phyloP scores from a whole-genome alignment of 345 rosid species.

The Ceriops tagal region DNA sequence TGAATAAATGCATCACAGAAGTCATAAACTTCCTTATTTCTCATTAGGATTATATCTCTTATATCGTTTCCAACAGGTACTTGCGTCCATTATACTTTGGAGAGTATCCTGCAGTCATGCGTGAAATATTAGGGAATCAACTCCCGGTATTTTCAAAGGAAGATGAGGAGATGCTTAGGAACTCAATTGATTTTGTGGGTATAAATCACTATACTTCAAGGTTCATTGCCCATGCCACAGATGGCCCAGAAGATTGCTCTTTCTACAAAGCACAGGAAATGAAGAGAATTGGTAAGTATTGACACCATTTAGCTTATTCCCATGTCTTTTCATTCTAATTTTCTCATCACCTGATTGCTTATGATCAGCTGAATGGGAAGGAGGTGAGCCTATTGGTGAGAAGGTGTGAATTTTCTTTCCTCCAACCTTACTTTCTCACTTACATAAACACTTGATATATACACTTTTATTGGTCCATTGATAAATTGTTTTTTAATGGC shows the following conservation, averaged over 20 bases:
- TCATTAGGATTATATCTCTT: too few species aligned
- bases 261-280: constrained; percentile 59
- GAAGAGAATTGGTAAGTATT: constrained; percentile 56
- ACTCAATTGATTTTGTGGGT: constrained; percentile 75
- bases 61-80: constrained; percentile 41
- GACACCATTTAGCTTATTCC: neutral
- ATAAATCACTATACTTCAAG: constrained; percentile 86
- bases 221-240: constrained; percentile 53
- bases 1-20: too few species aligned
- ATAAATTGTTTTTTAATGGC: constrained; percentile 26
- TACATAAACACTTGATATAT: neutral
- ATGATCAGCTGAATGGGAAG: constrained; percentile 62
- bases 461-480: constrained; percentile 6
- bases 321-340: neutral
- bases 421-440: constrained; percentile 1
- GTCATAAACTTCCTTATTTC: too few species aligned
- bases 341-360: constrained; percentile 17
- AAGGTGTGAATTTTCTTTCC: constrained; percentile 39
- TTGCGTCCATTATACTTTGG: constrained; percentile 73
- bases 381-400: constrained; percentile 73
- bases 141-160: constrained; percentile 74
- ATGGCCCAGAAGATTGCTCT: constrained; percentile 37
- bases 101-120: constrained; percentile 80
- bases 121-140: constrained; percentile 47
- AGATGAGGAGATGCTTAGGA: constrained; percentile 56